Evolutionary conservation across 768 basidiomycete genomes (phyloP), one percentile per base, ranked within the genome.

Genomic region (Tulasnella sp.): DNA sequence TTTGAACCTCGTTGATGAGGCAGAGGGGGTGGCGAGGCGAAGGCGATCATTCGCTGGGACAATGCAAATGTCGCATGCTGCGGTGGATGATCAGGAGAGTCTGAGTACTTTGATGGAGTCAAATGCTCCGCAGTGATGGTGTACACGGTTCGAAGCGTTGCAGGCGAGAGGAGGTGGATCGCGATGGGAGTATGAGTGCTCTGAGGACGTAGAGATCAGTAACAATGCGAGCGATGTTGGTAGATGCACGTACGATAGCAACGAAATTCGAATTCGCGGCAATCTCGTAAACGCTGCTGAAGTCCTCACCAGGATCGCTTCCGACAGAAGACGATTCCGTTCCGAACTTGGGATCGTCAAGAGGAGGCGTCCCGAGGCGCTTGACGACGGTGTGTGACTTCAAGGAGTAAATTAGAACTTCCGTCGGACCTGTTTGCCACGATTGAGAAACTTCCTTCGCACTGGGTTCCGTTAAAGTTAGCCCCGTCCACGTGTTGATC

Each of bases 1-100:
- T 51, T 51, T 42, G 70, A 70, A 9, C 70, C 70, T 0, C 76
- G 76, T 2, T 61, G 51, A 44, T 77, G 76, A 40, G 76, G 76
- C 35, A 77, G 70, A 32, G 85, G 82, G 40, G 84, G 81, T 13
- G 83, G 84, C n/a, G 85, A 84, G 11, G 88, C 87, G 80, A 88
- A 92, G 5, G 90, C 91, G 18, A 93, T 85, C 35, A 93, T 87
- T 13, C 91, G 90, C 46, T 86, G 83, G 16, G 90, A 90, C 26
- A 91, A 85, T 3, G 90, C 86, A 82, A 89, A 92, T 13, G 91
- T 83, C 1, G 92, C 89, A n/a, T 81, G 83, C 0, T 86, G 86
- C 42, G 80, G 77, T 26, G 79, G 78, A 70, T 32, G 70, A 48
- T 55, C 74, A 74, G 29, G 51, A 37, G 57, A 78, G 74, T 70